Conservation (phyloP, 208 protist species). For the Leishmania amazonensis region DNA sequence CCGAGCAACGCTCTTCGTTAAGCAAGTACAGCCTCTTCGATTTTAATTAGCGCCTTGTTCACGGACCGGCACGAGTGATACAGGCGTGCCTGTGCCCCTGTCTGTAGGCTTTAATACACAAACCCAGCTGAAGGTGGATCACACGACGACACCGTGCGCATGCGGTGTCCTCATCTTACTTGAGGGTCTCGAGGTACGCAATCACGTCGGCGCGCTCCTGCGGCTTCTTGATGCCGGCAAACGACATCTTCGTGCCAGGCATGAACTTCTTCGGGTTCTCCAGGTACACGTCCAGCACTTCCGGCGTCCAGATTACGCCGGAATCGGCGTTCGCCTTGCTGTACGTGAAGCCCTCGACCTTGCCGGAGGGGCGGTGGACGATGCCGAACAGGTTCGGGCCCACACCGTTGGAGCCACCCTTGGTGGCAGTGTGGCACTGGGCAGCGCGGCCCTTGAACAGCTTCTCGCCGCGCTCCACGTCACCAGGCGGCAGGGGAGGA, state of each 20-base stretch:
- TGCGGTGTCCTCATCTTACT: not conserved
- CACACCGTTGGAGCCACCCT: conserved; percentile 92
- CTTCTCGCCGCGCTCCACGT: conserved; percentile 87
- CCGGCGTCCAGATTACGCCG: conserved; percentile 92
- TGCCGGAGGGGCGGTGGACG: conserved; percentile 91
- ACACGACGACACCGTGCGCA: not conserved
- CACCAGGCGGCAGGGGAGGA: conserved; percentile 74
- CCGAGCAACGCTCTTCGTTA: not conserved
- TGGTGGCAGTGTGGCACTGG: conserved; percentile 92
- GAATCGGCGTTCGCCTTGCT: conserved; percentile 95
- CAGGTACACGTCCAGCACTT: conserved; percentile 95
- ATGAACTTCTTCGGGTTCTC: conserved; percentile 98
- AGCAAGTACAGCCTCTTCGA: not conserved
- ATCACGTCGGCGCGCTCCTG: conserved; percentile 95
- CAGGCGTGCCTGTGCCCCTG: not conserved
- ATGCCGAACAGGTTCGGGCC: conserved; percentile 94
- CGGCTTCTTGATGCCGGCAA: conserved; percentile 95
- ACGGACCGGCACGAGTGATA: not conserved
- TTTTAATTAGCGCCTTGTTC: not conserved
- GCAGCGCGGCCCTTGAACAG: conserved; percentile 94
- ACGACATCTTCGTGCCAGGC: conserved; percentile 98
- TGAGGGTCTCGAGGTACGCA: conserved; percentile 91
- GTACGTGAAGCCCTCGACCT: conserved; percentile 93
- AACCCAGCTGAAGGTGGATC: not conserved
- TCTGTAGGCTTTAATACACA: not conserved